phyloP scores from a whole-genome alignment of 768 basidiomycete genomes.

The Chalciporus pseudorubinellus region DNA sequence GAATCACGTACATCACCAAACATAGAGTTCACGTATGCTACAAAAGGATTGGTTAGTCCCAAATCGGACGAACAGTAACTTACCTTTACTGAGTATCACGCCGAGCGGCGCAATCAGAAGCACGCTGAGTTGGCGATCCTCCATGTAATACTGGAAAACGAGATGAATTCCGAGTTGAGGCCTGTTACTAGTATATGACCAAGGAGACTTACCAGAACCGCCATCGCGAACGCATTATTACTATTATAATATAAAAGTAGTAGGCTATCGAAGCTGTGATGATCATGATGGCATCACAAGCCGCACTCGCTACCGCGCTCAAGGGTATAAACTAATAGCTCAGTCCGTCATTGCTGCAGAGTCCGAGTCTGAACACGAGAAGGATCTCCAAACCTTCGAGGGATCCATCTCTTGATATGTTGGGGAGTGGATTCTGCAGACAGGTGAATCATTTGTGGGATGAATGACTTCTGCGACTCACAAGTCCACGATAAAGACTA shows the following conservation, averaged over 20 bases:
- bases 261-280: conserved; percentile 19
- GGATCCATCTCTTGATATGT: conserved; percentile 3
- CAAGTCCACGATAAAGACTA: conserved; percentile 6
- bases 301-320: conserved; percentile 13
- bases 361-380: background rate
- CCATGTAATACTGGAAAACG: conserved; percentile 13
- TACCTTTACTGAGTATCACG: conserved; percentile 4
- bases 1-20: conserved; percentile 8
- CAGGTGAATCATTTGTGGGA: background rate
- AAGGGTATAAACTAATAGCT: conserved; percentile 6
- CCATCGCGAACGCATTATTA: conserved; percentile 9
- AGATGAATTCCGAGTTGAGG: background rate
- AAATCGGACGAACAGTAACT: background rate
- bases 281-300: conserved; percentile 19
- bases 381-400: conserved; percentile 1
- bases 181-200: background rate
- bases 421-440: conserved; percentile 9
- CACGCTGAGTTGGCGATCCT: background rate
- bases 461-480: background rate
- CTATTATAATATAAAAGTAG: conserved; percentile 6
- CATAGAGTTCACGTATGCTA: conserved; percentile 13
- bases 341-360: background rate
- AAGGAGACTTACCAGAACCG: conserved; percentile 7
- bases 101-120: background rate
- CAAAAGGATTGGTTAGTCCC: background rate